Base-by-base conservation (phyloP, 2,329 filamentous ascomycete species). In the Fusarium sp. region DNA sequence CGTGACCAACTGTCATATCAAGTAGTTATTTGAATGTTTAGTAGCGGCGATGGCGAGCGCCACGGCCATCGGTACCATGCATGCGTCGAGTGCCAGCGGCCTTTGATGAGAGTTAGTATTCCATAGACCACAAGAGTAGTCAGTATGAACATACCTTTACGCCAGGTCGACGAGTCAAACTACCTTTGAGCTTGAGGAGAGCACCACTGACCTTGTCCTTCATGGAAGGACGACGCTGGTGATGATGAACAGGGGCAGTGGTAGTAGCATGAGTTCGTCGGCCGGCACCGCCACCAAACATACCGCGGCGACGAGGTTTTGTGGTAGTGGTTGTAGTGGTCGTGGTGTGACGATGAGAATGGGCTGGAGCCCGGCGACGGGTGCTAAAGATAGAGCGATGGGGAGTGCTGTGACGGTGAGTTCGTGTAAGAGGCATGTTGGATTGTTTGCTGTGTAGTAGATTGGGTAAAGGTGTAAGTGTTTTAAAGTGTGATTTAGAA, bases 121-220 rank as follows among this genome's bases (percentile, higher is more conserved):
- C 45, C 18, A 18, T 52, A 32, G 9, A 14, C 44, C 7, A 30
- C 35, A n/a, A 18, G 14, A 26, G 23, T 12, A 9, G 6, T 27
- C 5, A 26, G 13, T n/a, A 27, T n/a, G 17, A 37, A 50, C 78
- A 67, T 81, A 89, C 89, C 90, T 95, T 95, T 71, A 92, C 82
- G 27, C 90, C 93, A 5, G 92, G 91, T 42, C 89, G 85, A 50
- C 88, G 81, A 2, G 91, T 94, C 62, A 95, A 78, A 58, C 84
- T 88, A 11, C 93, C 93, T 80, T 89, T 90, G 70, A 95, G 81
- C 83, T 88, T 93, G 83, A 93, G 85, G 79, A 95, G 83, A 1
- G 92, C 92, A 20, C 93, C 93, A 53, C 88, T 90, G 74, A 95
- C 86, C 82, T 95, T 95, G 83, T 95, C 93, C 49, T 91, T 91